Evolutionary conservation across 2,329 filamentous ascomycete genomes (phyloP).

Genomic region (Microcyclospora pomicola): DNA sequence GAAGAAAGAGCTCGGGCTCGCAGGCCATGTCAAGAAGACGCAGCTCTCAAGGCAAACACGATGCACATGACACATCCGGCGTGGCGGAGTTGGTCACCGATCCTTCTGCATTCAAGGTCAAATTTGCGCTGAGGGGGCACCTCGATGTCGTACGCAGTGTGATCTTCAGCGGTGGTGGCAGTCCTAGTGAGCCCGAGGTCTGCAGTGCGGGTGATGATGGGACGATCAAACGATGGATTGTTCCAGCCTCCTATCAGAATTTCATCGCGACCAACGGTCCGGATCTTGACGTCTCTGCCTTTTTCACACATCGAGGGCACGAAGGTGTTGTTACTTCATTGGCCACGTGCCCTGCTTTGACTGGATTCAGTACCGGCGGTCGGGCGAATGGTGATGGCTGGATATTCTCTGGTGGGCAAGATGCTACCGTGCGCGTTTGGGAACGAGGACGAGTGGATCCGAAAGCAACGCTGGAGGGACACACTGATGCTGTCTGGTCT

Average conservation of each 20-base stretch:
- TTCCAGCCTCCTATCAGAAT: slow-evolving; percentile 64
- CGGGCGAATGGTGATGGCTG: slow-evolving; percentile 84
- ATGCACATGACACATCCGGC: slow-evolving; percentile 38
- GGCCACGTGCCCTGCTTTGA: slow-evolving; percentile 73
- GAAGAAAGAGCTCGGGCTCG: slow-evolving; percentile 61
- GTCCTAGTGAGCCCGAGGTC: slow-evolving; percentile 88
- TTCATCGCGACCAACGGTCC: slow-evolving; percentile 44
- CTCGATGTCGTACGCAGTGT: slow-evolving; percentile 87
- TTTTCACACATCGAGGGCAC: slow-evolving; percentile 92
- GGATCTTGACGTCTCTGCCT: slow-evolving; percentile 81
- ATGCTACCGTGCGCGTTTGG: slow-evolving; percentile 88
- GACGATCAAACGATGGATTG: slow-evolving; percentile 91
- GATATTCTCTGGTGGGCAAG: slow-evolving; percentile 96
- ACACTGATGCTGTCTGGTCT: slow-evolving; percentile 92
- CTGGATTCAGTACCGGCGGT: slow-evolving; percentile 79
- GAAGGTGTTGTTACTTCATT: slow-evolving; percentile 78
- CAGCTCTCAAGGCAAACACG: slow-evolving; percentile 42
- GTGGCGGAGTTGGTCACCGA: slow-evolving; percentile 45
- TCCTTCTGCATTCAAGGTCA: slow-evolving; percentile 70
- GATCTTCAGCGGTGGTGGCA: slow-evolving; percentile 93
- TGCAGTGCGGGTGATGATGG: slow-evolving; percentile 94
- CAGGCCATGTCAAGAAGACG: slow-evolving; percentile 48
- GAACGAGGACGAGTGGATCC: slow-evolving; percentile 87
- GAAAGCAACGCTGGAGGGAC: slow-evolving; percentile 84
- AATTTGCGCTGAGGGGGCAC: slow-evolving; percentile 83